A percentile compares a stretch with the other conserved stretches of the same genome.
Conservation (phyloP, 257 asterid genomes). For the Nicotiana knightiana region DNA sequence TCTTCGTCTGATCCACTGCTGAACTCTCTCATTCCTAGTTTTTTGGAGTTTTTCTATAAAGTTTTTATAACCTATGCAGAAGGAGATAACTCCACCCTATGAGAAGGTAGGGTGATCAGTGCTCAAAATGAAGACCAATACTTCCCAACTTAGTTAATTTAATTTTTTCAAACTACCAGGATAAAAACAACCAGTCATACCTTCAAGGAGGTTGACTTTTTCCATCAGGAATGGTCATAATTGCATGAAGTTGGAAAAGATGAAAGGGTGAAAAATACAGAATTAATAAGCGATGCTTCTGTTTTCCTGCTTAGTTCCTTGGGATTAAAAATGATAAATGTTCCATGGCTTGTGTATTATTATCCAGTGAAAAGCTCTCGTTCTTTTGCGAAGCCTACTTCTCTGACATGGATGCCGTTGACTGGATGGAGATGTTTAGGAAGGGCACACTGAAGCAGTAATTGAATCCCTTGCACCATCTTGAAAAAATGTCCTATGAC, state of each 20-base stretch:
- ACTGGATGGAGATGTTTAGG: neutral
- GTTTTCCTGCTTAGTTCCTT: neutral
- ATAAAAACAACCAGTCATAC: neutral
- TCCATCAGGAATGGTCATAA: neutral
- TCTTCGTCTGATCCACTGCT: neutral
- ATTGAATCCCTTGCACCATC: neutral
- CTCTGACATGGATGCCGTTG: neutral
- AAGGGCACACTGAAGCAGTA: neutral
- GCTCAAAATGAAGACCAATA: neutral
- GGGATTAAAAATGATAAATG: neutral
- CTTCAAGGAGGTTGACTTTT: neutral
- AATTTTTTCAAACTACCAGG: neutral
- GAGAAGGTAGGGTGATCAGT: neutral
- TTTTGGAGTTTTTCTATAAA: neutral
- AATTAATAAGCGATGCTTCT: neutral
- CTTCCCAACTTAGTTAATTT: neutral
- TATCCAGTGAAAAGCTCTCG: neutral
- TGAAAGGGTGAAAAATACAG: neutral
- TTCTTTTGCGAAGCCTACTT: neutral
- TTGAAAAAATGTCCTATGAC: neutral
- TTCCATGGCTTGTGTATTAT: neutral
- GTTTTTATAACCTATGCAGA: neutral
- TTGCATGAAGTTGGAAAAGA: neutral
- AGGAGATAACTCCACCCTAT: neutral
- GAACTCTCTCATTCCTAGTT: neutral